Evolutionary conservation across 192 early-diverging fungal species (phyloP).

Genomic region (Coemansia sp.): DNA sequence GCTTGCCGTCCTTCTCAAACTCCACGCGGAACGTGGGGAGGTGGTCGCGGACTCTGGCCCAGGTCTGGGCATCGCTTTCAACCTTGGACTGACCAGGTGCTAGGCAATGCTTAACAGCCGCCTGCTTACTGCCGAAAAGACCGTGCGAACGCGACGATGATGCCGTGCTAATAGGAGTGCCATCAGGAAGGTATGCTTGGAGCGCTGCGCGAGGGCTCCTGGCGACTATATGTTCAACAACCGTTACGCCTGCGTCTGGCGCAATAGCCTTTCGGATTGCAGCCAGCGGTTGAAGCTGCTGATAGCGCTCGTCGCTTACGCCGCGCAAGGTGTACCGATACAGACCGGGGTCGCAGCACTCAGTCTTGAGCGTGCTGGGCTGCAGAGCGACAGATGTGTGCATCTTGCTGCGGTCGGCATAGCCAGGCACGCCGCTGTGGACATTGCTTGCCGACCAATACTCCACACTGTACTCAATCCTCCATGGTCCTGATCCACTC

Average conservation of each 20-base stretch:
- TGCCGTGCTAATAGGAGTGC: conserved; percentile 18
- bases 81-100: conserved; percentile 38
- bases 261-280: neutral
- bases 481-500: conserved; percentile 47
- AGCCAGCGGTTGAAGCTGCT: conserved; percentile 27
- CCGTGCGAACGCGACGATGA: conserved; percentile 9
- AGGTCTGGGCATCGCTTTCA: conserved; percentile 31
- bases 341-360: conserved; percentile 41
- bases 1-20: conserved; percentile 20
- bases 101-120: conserved; percentile 36
- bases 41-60: conserved; percentile 42
- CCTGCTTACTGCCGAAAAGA: conserved; percentile 16
- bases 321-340: conserved; percentile 43
- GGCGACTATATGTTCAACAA: conserved; percentile 35
- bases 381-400: conserved; percentile 41
- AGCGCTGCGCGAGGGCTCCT: conserved; percentile 34
- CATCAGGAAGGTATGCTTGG: conserved; percentile 41
- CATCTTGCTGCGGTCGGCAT: conserved; percentile 27
- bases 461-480: conserved; percentile 43
- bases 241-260: conserved; percentile 14
- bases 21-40: conserved; percentile 50
- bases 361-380: conserved; percentile 31
- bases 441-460: conserved; percentile 30
- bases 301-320: conserved; percentile 50
- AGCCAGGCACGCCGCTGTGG: conserved; percentile 19